Evolutionary conservation across 2,329 filamentous ascomycete genomes (phyloP).

Genomic region (Drechslera avenae): DNA sequence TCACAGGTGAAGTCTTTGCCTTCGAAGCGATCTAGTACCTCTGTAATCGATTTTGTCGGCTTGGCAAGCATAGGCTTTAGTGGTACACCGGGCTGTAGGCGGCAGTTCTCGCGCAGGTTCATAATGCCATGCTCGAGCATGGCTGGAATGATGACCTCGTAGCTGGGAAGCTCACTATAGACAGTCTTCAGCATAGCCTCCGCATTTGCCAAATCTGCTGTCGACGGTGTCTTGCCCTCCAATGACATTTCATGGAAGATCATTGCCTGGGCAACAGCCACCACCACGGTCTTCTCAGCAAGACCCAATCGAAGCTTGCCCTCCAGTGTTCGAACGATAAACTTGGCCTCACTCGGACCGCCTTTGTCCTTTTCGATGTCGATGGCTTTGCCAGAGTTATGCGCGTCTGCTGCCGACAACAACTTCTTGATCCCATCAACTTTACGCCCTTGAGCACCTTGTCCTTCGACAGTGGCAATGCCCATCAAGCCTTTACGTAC

Average conservation of each 20-base stretch:
- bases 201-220: slow-evolving; percentile 79
- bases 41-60: slow-evolving; percentile 96
- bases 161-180: slow-evolving; percentile 94
- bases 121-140: slow-evolving; percentile 86
- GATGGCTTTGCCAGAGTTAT: slow-evolving; percentile 65
- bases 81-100: slow-evolving; percentile 89
- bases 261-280: slow-evolving; percentile 86
- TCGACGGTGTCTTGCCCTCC: slow-evolving; percentile 71
- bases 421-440: slow-evolving; percentile 96
- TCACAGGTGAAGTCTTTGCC: slow-evolving; percentile 96
- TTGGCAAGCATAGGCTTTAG: slow-evolving; percentile 99
- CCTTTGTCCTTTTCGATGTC: slow-evolving; percentile 94
- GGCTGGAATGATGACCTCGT: slow-evolving; percentile 90
- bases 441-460: slow-evolving; percentile 87
- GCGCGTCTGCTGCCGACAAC: slow-evolving; percentile 84
- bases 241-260: slow-evolving; percentile 79
- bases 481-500: slow-evolving; percentile 87
- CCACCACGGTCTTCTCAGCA: slow-evolving; percentile 89
- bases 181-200: slow-evolving; percentile 88
- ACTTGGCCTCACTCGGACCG: slow-evolving; percentile 93
- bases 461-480: slow-evolving; percentile 85
- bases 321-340: slow-evolving; percentile 87
- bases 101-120: slow-evolving; percentile 82
- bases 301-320: slow-evolving; percentile 91
- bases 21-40: slow-evolving; percentile 95